These are phyloP conservation scores for Tylopilus sp. DNA, from an alignment of 768 basidiomycete genomes.

Conservation along the genomic window DNA sequence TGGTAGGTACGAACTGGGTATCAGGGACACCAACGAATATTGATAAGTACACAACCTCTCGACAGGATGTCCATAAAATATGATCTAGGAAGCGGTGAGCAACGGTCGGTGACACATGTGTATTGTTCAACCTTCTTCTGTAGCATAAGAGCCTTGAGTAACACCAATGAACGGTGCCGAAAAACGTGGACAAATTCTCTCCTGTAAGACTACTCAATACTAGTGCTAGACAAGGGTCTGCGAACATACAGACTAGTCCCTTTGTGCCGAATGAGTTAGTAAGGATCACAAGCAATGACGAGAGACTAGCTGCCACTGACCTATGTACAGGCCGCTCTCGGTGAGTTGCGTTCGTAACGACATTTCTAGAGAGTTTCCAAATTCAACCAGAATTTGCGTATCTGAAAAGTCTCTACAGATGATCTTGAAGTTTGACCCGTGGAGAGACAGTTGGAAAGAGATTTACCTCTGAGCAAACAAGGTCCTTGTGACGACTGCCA, in stretches of 20 bases:
- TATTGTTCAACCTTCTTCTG: constrained; percentile 74
- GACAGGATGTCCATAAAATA: constrained; percentile 96
- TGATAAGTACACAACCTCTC: constrained; percentile 96
- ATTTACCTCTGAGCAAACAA: constrained; percentile 77
- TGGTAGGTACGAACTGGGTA: constrained; percentile 59
- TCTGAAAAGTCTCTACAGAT: constrained; percentile 76
- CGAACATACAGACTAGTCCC: constrained; percentile 64
- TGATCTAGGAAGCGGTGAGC: constrained; percentile 53
- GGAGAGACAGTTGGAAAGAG: not conserved
- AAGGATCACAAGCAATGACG: not conserved
- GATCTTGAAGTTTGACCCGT: not conserved
- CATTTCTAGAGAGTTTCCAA: constrained; percentile 70
- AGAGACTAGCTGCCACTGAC: constrained; percentile 40
- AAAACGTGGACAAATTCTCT: constrained; percentile 93
- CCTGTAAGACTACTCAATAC: constrained; percentile 37
- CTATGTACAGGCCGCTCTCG: constrained; percentile 94
- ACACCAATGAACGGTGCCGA: constrained; percentile 84
- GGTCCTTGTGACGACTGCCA: constrained; percentile 91
- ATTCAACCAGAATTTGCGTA: constrained; percentile 85
- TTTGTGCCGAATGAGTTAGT: constrained; percentile 28
- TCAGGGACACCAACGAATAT: constrained; percentile 90
- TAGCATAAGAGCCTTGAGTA: constrained; percentile 92
- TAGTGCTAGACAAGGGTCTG: not conserved
- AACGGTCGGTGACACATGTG: constrained; percentile 1
- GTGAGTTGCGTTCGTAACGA: constrained; percentile 79